Percentiles rank a stretch among this genome's conserved stretches.
phyloP scores from a whole-genome alignment of 139 green algal species.

The Chlorella vulgaris region DNA sequence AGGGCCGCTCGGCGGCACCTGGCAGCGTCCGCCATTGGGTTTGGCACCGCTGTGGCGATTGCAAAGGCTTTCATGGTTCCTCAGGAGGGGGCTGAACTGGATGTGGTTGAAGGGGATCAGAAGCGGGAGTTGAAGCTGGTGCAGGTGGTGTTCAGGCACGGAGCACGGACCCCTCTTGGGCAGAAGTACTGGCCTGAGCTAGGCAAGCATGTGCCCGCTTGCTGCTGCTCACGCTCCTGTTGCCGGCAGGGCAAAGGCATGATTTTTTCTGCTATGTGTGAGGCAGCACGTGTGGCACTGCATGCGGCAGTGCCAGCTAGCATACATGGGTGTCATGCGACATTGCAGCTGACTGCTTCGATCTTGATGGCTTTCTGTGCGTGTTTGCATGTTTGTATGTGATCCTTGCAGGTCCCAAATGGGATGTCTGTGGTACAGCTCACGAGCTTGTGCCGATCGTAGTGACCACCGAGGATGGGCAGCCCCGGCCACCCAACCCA shows the following conservation, averaged over 20 bases:
- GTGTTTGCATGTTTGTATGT: not conserved
- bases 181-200: constrained; percentile 46
- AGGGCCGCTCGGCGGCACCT: not conserved
- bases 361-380: no score
- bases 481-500: constrained; percentile 31
- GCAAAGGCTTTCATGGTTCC: not conserved
- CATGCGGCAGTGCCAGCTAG: not conserved
- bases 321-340: not conserved
- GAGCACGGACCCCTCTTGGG: constrained; percentile 67
- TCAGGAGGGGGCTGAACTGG: not conserved
- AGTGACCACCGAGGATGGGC: constrained; percentile 33
- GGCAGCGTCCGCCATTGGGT: not conserved
- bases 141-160: constrained; percentile 79
- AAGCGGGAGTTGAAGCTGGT: constrained; percentile 60
- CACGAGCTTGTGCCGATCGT: constrained; percentile 31
- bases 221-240: no score
- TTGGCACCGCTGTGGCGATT: not conserved
- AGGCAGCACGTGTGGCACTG: no score
- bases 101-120: not conserved
- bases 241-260: no score
- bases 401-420: constrained; percentile 9
- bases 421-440: constrained; percentile 55
- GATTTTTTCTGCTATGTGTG: no score
- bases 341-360: not conserved
- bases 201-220: no score